Base-by-base conservation (phyloP, 2,329 filamentous ascomycete genomes). In the Arthroderma sp. region DNA sequence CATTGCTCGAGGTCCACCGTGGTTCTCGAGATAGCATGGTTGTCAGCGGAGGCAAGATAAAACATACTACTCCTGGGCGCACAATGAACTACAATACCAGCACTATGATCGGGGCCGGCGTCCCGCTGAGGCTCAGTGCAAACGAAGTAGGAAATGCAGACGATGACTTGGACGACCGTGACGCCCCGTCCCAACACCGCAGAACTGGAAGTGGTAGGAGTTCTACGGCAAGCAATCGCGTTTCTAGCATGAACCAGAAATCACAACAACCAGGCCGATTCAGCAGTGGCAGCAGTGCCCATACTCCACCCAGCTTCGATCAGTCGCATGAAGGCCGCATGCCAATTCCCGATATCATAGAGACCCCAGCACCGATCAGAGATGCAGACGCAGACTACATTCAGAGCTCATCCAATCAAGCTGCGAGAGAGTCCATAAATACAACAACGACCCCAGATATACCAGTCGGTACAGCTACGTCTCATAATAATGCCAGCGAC, bases 101-200 rank as follows among this genome's bases (percentile, higher is more conserved):
- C 46, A 88, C 89, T 48, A 65, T 81, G 44, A 70, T 75, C 46
- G 83, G 86, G 48, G 83, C 81, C 36, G 87, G 86, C 44, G 88
- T 96, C 34, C 91, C 91, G 2, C 78, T 95, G 65, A 81, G 91
- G 37, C 72, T 98, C 50, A 94, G 86, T 61, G 89, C 91, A n/a
- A 93, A 85, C 42, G 91, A 98, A 63, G 85, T 96, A 9, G 87
- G 94, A 56, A 86, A 85, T 53, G 87, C 82, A 52, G 86, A 88
- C 55, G 86, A 81, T 58, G 84, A 86, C 43, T 82, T 86, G 38
- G 83, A 86, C 40, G 80, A 82, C 36, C 60, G 64, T 10, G 67
- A 60, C 51, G 61, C 60, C 6, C 58, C 57, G 11, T 56, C 56
- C 38, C 53, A 64, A 48, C 74, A 79, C 54, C 68, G 69, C 42